A percentile compares a stretch with the other conserved stretches of the same genome.
These are phyloP conservation scores for Parietaria judaica DNA, from an alignment of 306 rosid genomes.

Conservation along the genomic window DNA sequence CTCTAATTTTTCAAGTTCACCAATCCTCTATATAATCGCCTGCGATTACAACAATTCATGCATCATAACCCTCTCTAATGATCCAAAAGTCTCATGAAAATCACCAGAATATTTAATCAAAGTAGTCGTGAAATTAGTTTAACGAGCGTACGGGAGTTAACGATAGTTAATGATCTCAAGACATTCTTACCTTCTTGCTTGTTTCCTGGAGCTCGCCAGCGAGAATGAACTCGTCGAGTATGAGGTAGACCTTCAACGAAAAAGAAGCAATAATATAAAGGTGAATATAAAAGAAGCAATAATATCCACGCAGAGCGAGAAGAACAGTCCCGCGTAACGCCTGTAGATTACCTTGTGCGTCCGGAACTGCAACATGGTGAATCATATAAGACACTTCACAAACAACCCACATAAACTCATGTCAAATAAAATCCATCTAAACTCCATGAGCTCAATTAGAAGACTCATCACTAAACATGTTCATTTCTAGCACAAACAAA, in stretches of 20 bases:
- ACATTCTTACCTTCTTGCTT: constrained; percentile 44
- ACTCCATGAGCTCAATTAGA: too few species aligned
- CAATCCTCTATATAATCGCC: constrained; percentile 60
- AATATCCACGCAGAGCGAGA: constrained; percentile 90
- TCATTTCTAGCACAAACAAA: too few species aligned
- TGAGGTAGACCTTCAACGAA: constrained; percentile 57
- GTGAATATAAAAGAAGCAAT: background rate
- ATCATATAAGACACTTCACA: constrained; percentile 1
- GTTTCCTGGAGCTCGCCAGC: constrained; percentile 71
- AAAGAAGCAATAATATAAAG: too few species aligned
- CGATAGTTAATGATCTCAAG: background rate
- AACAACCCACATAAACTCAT: background rate
- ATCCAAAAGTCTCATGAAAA: too few species aligned
- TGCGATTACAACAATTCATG: constrained; percentile 14
- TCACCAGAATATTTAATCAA: background rate
- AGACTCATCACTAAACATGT: too few species aligned
- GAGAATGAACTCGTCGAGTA: constrained; percentile 55
- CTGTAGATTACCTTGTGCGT: constrained; percentile 93
- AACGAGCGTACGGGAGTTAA: background rate
- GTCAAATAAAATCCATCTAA: constrained; percentile 1
- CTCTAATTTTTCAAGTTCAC: constrained; percentile 56
- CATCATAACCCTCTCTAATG: too few species aligned
- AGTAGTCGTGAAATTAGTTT: background rate
- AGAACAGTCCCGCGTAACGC: constrained; percentile 92
- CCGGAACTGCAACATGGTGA: constrained; percentile 60